Percentiles rank a stretch among this genome's conserved stretches.
These are phyloP conservation scores for Apophysomyces variabilis DNA, from an alignment of 371 early-diverging fungal species.

Conservation along the genomic window DNA sequence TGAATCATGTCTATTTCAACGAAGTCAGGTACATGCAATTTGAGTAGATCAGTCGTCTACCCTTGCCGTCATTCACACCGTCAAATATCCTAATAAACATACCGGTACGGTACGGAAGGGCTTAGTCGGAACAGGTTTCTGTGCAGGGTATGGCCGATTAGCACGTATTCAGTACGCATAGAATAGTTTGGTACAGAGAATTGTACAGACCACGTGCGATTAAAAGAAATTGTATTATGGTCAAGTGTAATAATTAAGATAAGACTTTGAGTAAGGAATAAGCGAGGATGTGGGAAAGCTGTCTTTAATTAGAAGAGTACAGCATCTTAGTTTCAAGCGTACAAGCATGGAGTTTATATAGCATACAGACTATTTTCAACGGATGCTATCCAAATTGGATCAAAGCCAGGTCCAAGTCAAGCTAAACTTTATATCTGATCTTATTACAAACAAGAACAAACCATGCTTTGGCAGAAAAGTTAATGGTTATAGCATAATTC, in stretches of 20 bases:
- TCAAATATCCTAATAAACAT: neutral
- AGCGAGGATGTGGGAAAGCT: neutral
- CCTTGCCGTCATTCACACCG: neutral
- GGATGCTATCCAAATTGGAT: no score
- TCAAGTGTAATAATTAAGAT: neutral
- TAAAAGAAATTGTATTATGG: neutral
- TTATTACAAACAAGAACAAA: no score
- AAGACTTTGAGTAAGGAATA: neutral
- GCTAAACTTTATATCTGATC: no score
- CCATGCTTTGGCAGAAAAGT: no score
- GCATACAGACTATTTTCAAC: no score
- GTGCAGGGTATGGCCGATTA: neutral
- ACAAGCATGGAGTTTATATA: neutral
- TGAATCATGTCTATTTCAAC: slow-evolving; percentile 96
- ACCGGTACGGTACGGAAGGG: slow-evolving; percentile 12
- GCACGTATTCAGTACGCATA: neutral
- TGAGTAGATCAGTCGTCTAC: slow-evolving; percentile 16
- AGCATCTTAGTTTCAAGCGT: neutral
- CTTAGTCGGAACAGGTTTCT: neutral
- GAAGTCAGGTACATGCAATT: slow-evolving; percentile 34
- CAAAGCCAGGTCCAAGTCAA: no score
- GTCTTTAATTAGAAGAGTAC: neutral
- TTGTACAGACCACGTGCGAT: neutral
- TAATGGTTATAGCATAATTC: no score
- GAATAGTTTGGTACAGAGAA: neutral